Evolutionary conservation across 1,284 basidiomycete genomes (phyloP), one percentile per base, ranked within the genome.

Genomic region (Rugosomyces carneus): DNA sequence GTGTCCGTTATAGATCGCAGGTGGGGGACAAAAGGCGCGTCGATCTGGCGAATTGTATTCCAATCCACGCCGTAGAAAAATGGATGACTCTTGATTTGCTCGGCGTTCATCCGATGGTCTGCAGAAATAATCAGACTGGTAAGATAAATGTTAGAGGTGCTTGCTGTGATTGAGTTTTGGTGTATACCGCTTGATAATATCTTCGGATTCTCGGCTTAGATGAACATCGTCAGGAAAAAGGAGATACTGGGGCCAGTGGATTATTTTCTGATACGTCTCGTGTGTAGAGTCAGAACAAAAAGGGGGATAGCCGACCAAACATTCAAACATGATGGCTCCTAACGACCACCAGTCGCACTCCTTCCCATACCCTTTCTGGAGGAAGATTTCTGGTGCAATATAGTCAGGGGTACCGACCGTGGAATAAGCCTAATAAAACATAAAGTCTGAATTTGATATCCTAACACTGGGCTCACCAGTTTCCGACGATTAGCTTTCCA

Each of bases 381-480:
- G 67, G 74, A 99, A 99, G 64, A 99, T 97, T 64, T 99, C 96
- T 0, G 95, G 95, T 1, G 96, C 94, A 57, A 99, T 99, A 66
- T 99, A 99, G 67, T 99, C 95, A 0, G 96, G 96, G 18, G 95
- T 99, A 35, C 96, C 95, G 51, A 99, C 96, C n/a, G 96, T 99
- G 1, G 94, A 97, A 67, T 96, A 99, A 4, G 96, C 96, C 89
- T 91, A n/a, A 10, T 38, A 49, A 32, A 21, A 24, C n/a, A n/a
- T 10, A 23, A 29, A 21, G 20, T 42, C n/a, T 37, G 37, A 35
- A 36, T 5, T 40, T 26, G 35, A 13, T 40, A 35, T 35, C 11
- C 7, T 21, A 21, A 34, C 8, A 34, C 13, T 19, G 32, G 4
- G 65, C 80, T 51, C 57, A 89, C 89, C 45, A 99, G 74, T 68